Conservation (phyloP, 306 rosid genomes). For the Neltuma alba region DNA sequence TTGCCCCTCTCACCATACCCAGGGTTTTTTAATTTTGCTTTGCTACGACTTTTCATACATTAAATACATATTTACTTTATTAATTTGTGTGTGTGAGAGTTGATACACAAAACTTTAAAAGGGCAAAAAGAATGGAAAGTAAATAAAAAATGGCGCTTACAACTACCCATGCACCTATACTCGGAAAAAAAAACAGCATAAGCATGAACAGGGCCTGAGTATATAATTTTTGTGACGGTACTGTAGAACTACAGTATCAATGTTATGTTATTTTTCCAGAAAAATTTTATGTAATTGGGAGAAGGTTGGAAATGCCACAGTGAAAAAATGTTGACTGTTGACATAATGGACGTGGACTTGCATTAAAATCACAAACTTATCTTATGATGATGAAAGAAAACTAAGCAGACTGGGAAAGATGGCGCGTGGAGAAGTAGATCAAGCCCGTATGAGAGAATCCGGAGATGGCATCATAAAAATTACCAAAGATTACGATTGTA, state of each 20-base stretch:
- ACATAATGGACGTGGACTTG: no score
- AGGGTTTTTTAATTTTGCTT: neutral
- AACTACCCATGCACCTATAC: neutral
- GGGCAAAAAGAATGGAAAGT: neutral
- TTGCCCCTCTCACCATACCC: slow-evolving; percentile 39
- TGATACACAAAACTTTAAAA: neutral
- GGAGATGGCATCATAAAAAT: neutral
- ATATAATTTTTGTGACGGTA: no score
- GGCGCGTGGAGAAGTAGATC: neutral
- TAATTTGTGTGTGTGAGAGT: neutral
- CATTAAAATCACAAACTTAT: no score
- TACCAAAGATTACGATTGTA: neutral
- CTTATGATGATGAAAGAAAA: no score
- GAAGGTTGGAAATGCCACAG: no score
- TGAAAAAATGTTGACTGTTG: no score
- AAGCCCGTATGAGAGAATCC: neutral
- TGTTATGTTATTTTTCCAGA: no score
- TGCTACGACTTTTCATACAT: neutral
- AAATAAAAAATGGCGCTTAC: neutral
- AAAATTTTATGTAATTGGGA: no score
- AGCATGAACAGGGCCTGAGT: no score
- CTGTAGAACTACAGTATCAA: no score
- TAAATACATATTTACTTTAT: neutral
- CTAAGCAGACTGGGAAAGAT: neutral
- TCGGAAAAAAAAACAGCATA: neutral